Percentiles rank a stretch among this genome's conserved stretches.
phyloP scores from a whole-genome alignment of 1,284 basidiomycete genomes.

The Melampsora abietis-canadensis region DNA sequence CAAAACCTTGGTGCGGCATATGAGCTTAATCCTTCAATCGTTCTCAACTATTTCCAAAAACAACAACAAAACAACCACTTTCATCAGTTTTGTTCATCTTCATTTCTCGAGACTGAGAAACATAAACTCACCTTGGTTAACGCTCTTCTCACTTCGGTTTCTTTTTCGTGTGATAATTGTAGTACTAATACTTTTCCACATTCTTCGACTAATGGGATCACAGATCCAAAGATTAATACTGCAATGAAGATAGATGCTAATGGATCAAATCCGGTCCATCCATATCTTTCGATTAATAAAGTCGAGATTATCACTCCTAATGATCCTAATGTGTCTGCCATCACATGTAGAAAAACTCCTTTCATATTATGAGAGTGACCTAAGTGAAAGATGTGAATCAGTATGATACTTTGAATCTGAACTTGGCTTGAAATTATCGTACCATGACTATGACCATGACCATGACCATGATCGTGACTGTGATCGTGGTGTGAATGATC shows the following conservation, averaged over 20 bases:
- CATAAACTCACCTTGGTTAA: conserved; percentile 65
- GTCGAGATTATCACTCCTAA: conserved; percentile 99
- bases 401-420: conserved; percentile 53
- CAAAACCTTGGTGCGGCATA: conserved; percentile 84
- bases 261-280: conserved; percentile 99
- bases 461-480: conserved; percentile 59
- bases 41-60: conserved; percentile 57
- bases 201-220: conserved; percentile 90
- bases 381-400: conserved; percentile 48
- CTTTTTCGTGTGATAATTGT: conserved; percentile 70
- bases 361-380: conserved; percentile 98
- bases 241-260: conserved; percentile 97
- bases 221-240: conserved; percentile 86
- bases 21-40: conserved; percentile 72
- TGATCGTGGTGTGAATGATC: conserved; percentile 49
- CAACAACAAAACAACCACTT: conserved; percentile 24
- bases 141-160: conserved; percentile 66
- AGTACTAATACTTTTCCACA: conserved; percentile 82
- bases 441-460: conserved; percentile 46
- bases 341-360: conserved; percentile 79
- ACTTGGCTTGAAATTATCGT: conserved; percentile 56
- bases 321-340: conserved; percentile 65
- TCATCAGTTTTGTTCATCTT: neutral
- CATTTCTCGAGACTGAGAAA: neutral
- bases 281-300: conserved; percentile 87